Conservation (phyloP, 2,329 filamentous ascomycete genomes). For the Hortaea werneckii region DNA sequence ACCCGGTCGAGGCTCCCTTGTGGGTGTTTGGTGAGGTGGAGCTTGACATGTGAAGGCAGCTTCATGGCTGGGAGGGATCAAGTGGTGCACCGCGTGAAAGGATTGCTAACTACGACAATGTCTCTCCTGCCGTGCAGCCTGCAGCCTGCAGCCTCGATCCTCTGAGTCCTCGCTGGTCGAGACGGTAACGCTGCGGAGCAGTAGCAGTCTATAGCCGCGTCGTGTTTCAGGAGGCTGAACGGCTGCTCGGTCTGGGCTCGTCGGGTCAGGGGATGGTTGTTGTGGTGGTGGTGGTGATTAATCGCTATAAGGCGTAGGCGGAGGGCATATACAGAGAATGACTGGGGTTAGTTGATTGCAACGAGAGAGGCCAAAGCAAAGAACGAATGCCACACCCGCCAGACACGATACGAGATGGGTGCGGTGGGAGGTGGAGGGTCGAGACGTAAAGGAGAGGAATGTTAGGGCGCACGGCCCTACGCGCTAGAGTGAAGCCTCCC, state of each 20-base stretch:
- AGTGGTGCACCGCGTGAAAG: slow-evolving; percentile 1
- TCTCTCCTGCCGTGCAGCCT: not conserved
- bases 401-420: no score
- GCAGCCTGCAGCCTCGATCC: not conserved
- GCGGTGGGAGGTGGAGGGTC: no score
- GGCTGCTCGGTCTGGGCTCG: slow-evolving; percentile 2
- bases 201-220: not conserved
- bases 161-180: not conserved
- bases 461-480: no score
- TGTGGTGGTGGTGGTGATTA: not conserved
- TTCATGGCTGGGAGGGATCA: slow-evolving; percentile 7
- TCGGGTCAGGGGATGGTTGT: slow-evolving; percentile 2
- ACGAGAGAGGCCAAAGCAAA: not conserved
- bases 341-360: slow-evolving; percentile 9
- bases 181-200: not conserved
- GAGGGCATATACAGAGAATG: slow-evolving; percentile 15
- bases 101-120: slow-evolving; percentile 1
- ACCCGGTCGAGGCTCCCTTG: slow-evolving; percentile 9
- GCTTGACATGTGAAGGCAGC: slow-evolving; percentile 5
- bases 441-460: no score
- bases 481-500: no score
- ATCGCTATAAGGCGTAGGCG: not conserved
- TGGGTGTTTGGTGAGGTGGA: slow-evolving; percentile 2
- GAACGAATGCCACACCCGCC: not conserved
- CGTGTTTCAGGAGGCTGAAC: slow-evolving; percentile 2